Evolutionary conservation across 352 stramenopile genomes (phyloP), one percentile per base, ranked within the genome.

Genomic region (Phytopythium aichiense): DNA sequence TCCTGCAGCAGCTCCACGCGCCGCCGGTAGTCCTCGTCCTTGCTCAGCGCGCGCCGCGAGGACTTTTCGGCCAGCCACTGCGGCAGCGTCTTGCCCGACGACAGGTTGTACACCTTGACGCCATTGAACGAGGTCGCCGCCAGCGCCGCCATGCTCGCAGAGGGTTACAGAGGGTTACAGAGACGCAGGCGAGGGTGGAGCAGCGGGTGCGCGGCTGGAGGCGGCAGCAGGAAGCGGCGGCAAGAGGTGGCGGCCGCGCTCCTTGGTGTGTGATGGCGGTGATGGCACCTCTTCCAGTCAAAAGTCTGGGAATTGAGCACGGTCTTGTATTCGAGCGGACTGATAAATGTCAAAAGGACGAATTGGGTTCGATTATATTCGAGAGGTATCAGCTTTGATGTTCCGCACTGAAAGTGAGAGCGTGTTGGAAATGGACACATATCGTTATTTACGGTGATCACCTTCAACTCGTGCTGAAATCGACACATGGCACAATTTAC

Each of bases 1-100:
- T 99, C 98, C 86, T 99, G 97, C 62, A 99, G 85, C 22, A 99
- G 74, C 69, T 99, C 97, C 38, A 99, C 95, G 40, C 98, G 88
- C 51, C 92, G 89, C 38, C 96, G 81, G 67, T 95, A 96, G 63
- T 94, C 87, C 45, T 76, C 63, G 46, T 71, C 65, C 48, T 75
- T 73, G 30, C 58, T 63, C 38, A 79, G 63, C n/a, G 68, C 65
- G 58, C 67, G 74, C 42, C 65, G 72, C 61, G 62, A 76, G 6
- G 65, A 50, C 67, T 96, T 96, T 66, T 99, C 94, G 7, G 88
- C 85, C 38, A 98, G 69, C 94, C 94, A 99, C 81, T 98, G 91
- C 23, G 96, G 96, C 54, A 99, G 79, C 33, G 89, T 92, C 65
- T 97, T 97, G 52, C 94, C 92, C 15, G 94, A 97, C 55, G 92